These are phyloP conservation scores for Jimgerdemannia lactiflua DNA, from an alignment of 192 early-diverging fungal genomes.

Conservation along the genomic window DNA sequence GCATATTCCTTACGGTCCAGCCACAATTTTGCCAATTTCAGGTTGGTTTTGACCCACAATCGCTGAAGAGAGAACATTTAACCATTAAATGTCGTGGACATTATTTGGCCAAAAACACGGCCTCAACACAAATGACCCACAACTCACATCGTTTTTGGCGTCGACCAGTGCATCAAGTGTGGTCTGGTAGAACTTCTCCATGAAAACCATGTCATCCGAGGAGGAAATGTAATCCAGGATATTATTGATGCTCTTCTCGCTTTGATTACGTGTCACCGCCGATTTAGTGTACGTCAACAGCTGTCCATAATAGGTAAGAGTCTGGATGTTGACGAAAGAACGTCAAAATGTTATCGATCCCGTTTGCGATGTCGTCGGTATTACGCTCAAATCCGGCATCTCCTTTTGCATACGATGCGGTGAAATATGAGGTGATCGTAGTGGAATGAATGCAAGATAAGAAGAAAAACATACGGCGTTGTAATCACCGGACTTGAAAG, in stretches of 20 bases:
- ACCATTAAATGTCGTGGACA: no score
- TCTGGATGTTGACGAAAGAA: conserved; percentile 38
- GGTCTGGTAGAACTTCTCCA: conserved; percentile 82
- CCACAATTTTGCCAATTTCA: conserved; percentile 84
- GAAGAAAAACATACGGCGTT: conserved; percentile 44
- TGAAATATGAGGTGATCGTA: no score
- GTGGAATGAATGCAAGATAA: background rate
- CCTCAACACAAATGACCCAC: background rate
- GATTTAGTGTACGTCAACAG: conserved; percentile 74
- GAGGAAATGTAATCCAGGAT: conserved; percentile 79
- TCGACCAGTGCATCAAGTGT: conserved; percentile 73
- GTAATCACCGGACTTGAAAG: conserved; percentile 63
- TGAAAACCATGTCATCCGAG: conserved; percentile 72
- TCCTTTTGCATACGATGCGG: background rate
- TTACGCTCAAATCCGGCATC: background rate
- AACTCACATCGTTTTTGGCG: conserved; percentile 74
- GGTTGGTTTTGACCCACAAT: conserved; percentile 82
- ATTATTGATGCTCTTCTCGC: conserved; percentile 91
- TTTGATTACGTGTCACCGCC: conserved; percentile 80
- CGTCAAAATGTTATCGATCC: background rate
- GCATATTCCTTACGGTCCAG: conserved; percentile 78
- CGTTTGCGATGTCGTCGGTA: background rate
- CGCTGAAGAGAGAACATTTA: conserved; percentile 41
- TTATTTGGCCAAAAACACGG: no score
- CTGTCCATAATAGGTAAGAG: conserved; percentile 67